phyloP scores from a whole-genome alignment of 23 red algal species.

The Gracilaria domingensis region DNA sequence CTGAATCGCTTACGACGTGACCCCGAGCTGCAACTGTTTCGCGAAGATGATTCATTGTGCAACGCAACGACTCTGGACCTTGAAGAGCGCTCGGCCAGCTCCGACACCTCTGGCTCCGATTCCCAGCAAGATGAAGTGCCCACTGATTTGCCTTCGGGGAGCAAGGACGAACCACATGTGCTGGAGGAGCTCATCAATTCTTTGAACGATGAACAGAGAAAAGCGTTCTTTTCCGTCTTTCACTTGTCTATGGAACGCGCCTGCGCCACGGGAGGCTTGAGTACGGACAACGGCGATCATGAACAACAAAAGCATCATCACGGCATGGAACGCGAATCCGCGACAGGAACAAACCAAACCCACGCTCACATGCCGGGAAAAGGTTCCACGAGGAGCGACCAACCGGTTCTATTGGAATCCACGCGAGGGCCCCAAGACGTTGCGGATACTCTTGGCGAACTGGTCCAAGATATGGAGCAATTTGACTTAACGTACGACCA shows the following conservation, averaged over 20 bases:
- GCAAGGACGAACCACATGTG: conserved; percentile 11
- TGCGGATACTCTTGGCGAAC: conserved; percentile 13
- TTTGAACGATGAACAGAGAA: conserved; percentile 14
- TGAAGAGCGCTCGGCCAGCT: neutral
- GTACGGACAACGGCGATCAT: neutral
- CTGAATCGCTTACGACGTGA: neutral
- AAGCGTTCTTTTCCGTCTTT: conserved; percentile 8
- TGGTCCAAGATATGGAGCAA: conserved; percentile 40
- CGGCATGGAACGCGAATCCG: neutral
- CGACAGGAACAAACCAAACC: no score
- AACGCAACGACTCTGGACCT: neutral
- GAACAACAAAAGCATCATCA: neutral
- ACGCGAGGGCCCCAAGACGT: neutral
- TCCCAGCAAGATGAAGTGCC: neutral
- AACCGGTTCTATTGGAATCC: neutral
- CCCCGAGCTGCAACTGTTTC: neutral
- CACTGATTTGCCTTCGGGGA: neutral
- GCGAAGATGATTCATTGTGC: neutral
- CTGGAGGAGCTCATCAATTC: conserved; percentile 37
- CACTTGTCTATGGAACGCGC: neutral
- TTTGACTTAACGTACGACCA: conserved; percentile 24
- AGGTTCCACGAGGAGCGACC: neutral
- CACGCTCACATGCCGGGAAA: neutral
- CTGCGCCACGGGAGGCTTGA: neutral
- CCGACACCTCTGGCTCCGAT: neutral